A percentile compares a stretch with the other conserved stretches of the same genome.
Evolutionary conservation across 163 green algal species (phyloP).

Genomic region (Trebouxia gelatinosa): DNA sequence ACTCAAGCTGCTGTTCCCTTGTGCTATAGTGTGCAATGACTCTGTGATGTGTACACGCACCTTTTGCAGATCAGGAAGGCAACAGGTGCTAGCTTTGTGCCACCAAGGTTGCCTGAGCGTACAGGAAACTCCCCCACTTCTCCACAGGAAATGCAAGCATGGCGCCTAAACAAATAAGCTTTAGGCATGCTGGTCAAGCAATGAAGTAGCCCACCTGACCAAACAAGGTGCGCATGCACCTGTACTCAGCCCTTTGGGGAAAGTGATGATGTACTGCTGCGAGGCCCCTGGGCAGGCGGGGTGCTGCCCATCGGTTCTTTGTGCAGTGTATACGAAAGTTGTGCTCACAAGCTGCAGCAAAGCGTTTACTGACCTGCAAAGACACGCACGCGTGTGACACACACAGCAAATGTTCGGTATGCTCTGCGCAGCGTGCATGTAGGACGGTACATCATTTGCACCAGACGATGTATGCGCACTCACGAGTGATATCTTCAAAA

Average conservation of each 20-base stretch:
- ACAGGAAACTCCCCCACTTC: conserved; percentile 10
- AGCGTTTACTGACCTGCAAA: background rate
- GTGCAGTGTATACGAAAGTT: background rate
- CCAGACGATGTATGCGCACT: background rate
- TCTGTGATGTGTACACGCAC: background rate
- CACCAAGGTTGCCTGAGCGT: background rate
- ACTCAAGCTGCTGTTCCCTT: too few relatives aligned
- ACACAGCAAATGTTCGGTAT: background rate
- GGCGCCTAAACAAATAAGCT: conserved; percentile 6
- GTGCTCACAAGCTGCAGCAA: background rate
- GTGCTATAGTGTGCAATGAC: background rate
- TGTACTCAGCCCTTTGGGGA: background rate
- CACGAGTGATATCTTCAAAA: conserved; percentile 4
- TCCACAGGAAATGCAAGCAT: conserved; percentile 15
- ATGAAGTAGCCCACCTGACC: background rate
- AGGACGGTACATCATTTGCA: background rate
- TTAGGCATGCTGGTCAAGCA: background rate
- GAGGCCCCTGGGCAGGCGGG: background rate
- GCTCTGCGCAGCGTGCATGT: background rate
- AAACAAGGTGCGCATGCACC: background rate
- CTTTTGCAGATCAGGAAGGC: conserved; percentile 9
- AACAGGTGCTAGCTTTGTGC: conserved; percentile 13
- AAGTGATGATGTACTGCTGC: background rate
- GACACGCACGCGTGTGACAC: background rate
- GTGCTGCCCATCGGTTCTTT: background rate